These are phyloP conservation scores for Dissophora ornata DNA, from an alignment of 192 early-diverging fungal species.

Conservation along the genomic window DNA sequence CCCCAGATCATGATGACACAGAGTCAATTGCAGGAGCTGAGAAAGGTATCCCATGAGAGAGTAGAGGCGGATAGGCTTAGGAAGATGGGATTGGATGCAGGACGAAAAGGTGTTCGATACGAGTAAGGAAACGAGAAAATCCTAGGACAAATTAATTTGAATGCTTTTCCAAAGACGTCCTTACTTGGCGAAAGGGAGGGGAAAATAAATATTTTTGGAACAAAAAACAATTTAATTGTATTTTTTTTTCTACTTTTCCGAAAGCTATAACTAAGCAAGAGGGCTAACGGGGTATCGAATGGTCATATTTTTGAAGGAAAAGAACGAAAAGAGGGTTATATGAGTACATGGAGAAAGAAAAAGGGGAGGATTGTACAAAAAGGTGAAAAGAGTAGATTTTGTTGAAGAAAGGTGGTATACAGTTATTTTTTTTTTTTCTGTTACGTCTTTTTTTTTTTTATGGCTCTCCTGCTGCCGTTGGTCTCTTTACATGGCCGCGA, in stretches of 20 bases:
- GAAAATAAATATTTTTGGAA: not conserved
- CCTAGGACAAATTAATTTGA: too few relatives aligned
- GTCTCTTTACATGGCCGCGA: conserved; percentile 16
- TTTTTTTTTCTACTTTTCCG: conserved; percentile 19
- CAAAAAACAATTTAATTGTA: conserved; percentile 6
- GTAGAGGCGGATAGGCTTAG: conserved; percentile 64
- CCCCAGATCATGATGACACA: conserved; percentile 48
- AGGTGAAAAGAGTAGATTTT: conserved; percentile 1
- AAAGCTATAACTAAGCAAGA: conserved; percentile 3
- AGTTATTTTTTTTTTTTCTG: conserved; percentile 1
- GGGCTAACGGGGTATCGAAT: conserved; percentile 2
- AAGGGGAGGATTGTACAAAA: not conserved
- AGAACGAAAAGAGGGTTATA: not conserved
- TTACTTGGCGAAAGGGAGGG: too few relatives aligned
- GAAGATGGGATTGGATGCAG: conserved; percentile 62
- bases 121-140: too few relatives aligned
- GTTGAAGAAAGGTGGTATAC: not conserved
- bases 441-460: not conserved
- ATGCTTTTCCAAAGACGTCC: too few relatives aligned
- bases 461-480: too few relatives aligned
- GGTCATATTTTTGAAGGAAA: not conserved
- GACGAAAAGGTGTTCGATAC: conserved; percentile 64
- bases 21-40: conserved; percentile 60
- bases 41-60: conserved; percentile 56
- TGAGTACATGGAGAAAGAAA: not conserved